Evolutionary conservation across 1,284 basidiomycete species (phyloP).

Genomic region (Polyporus tsugae): DNA sequence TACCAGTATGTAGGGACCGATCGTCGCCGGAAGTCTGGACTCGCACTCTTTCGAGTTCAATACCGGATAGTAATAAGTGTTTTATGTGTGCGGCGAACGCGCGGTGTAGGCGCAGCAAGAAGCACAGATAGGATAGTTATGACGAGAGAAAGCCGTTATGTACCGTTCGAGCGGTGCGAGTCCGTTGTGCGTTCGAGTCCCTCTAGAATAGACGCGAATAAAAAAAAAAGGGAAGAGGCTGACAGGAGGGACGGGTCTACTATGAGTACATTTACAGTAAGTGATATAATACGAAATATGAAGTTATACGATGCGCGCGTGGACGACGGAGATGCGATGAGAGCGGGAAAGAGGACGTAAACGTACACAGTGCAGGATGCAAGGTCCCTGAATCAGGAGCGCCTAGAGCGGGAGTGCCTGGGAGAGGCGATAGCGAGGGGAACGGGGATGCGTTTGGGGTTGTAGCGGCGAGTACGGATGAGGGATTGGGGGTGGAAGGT

Average conservation of each 20-base stretch:
- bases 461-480: slow-evolving; percentile 4
- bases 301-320: slow-evolving; percentile 10
- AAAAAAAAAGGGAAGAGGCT: slow-evolving; percentile 11
- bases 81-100: not conserved
- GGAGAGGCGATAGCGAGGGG: slow-evolving; percentile 5
- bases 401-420: slow-evolving; percentile 1
- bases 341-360: slow-evolving; percentile 17
- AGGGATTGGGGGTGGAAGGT: slow-evolving; percentile 3
- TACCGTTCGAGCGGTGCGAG: slow-evolving; percentile 16
- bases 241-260: slow-evolving; percentile 5
- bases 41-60: not conserved
- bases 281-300: slow-evolving; percentile 28
- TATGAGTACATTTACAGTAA: slow-evolving; percentile 33
- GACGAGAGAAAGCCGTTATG: not conserved
- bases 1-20: not conserved
- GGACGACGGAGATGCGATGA: slow-evolving; percentile 20
- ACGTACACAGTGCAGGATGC: slow-evolving; percentile 19
- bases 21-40: not conserved
- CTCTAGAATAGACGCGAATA: slow-evolving; percentile 22
- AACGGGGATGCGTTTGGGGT: slow-evolving; percentile 9
- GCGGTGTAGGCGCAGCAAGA: not conserved
- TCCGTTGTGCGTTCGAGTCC: slow-evolving; percentile 6
- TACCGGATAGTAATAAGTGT: not conserved
- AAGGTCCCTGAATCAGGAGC: not conserved
- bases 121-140: slow-evolving; percentile 5